Evolutionary conservation across 805 yeast genomes (phyloP).

Genomic region (Pichia cabralensis): DNA sequence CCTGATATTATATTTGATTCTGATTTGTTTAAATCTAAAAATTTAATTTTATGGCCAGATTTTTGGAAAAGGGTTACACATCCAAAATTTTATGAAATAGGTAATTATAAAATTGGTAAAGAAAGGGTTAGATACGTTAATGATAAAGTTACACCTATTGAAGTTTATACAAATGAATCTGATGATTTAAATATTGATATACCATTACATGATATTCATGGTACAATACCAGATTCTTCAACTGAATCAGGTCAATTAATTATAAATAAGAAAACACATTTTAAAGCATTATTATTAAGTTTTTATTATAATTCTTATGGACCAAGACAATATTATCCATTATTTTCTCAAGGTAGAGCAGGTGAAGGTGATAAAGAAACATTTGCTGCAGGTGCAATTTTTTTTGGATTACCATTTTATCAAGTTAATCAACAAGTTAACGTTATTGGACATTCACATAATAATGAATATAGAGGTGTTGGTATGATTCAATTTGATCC

Average conservation of each 20-base stretch:
- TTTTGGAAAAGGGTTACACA: constrained; percentile 50
- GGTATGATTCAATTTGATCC: constrained; percentile 51
- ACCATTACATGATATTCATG: constrained; percentile 43
- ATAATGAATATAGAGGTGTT: constrained; percentile 33
- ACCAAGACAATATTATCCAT: constrained; percentile 36
- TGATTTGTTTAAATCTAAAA: constrained; percentile 43
- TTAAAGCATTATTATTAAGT: constrained; percentile 36
- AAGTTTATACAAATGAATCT: constrained; percentile 10
- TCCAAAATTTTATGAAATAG: constrained; percentile 37
- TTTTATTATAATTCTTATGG: constrained; percentile 46
- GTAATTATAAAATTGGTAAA: constrained; percentile 27
- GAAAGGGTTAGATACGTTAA: constrained; percentile 23
- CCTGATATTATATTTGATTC: constrained; percentile 43
- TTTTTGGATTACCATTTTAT: constrained; percentile 33
- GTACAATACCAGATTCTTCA: constrained; percentile 43
- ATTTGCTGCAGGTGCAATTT: constrained; percentile 42
- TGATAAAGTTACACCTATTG: constrained; percentile 22
- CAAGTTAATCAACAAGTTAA: constrained; percentile 40
- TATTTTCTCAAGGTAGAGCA: constrained; percentile 35
- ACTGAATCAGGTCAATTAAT: constrained; percentile 49
- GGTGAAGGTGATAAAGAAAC: constrained; percentile 59
- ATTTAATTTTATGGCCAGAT: constrained; percentile 51
- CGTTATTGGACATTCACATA: constrained; percentile 38
- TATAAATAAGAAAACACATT: constrained; percentile 39
- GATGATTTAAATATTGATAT: constrained; percentile 15